These are phyloP conservation scores for Coprinellus aureogranulatus DNA, from an alignment of 768 basidiomycete species.

Conservation along the genomic window DNA sequence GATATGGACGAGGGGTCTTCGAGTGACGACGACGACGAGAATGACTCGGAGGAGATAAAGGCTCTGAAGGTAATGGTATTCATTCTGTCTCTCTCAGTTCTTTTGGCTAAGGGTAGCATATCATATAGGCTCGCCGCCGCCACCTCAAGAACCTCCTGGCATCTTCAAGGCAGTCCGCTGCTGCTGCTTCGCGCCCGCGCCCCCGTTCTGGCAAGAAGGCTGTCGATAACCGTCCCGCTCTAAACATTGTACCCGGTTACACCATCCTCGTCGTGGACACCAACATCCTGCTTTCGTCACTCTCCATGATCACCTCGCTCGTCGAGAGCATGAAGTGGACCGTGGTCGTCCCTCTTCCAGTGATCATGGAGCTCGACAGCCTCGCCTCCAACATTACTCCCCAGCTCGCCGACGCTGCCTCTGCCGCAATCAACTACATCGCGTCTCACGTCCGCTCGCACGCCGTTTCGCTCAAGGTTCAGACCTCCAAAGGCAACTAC, in stretches of 20 bases:
- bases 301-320: slow-evolving; percentile 68
- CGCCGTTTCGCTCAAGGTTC: slow-evolving; percentile 80
- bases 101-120: slow-evolving; percentile 13
- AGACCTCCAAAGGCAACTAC: slow-evolving; percentile 94
- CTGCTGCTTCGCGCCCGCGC: slow-evolving; percentile 25
- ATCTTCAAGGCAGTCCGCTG: slow-evolving; percentile 32
- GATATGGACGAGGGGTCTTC: slow-evolving; percentile 43
- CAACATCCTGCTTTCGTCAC: slow-evolving; percentile 86
- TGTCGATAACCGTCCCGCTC: slow-evolving; percentile 33
- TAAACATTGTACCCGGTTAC: slow-evolving; percentile 77
- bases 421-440: slow-evolving; percentile 71
- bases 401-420: slow-evolving; percentile 73
- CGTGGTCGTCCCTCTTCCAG: slow-evolving; percentile 86
- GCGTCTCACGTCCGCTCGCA: slow-evolving; percentile 73
- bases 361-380: slow-evolving; percentile 97
- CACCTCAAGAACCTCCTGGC: slow-evolving; percentile 70
- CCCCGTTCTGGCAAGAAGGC: slow-evolving; percentile 26
- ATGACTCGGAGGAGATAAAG: slow-evolving; percentile 70
- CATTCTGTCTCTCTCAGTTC: slow-evolving; percentile 8
- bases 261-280: slow-evolving; percentile 92
- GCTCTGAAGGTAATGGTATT: slow-evolving; percentile 66
- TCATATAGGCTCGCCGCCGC: slow-evolving; percentile 63
- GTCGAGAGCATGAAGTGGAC: slow-evolving; percentile 85
- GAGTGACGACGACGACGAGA: slow-evolving; percentile 55
- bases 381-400: slow-evolving; percentile 55